A percentile compares a stretch with the other conserved stretches of the same genome.
phyloP scores from a whole-genome alignment of 2,329 filamentous ascomycete genomes.

The Lizonia empirigonia region DNA sequence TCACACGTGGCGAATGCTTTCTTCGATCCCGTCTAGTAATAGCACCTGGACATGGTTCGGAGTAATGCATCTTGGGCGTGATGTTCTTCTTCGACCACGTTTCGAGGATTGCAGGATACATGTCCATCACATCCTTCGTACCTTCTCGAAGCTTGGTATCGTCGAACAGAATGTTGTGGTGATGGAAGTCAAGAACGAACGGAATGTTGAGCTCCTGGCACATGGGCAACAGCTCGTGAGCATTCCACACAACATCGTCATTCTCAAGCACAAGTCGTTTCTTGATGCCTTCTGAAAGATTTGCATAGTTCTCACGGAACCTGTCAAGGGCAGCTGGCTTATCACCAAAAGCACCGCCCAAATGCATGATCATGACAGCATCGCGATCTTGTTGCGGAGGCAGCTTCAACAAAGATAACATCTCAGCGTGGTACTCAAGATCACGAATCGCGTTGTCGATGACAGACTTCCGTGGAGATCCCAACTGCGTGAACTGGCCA shows the following conservation, averaged over 20 bases:
- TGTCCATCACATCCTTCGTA: constrained; percentile 75
- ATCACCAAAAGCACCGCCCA: constrained; percentile 89
- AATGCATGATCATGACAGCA: constrained; percentile 92
- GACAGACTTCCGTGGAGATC: constrained; percentile 78
- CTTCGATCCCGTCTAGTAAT: constrained; percentile 78
- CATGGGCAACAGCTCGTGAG: constrained; percentile 85
- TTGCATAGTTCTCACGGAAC: constrained; percentile 76
- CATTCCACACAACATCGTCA: constrained; percentile 90
- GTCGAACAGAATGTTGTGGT: constrained; percentile 94
- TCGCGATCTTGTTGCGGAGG: constrained; percentile 80
- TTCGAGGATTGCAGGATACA: constrained; percentile 77
- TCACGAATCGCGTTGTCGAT: constrained; percentile 79
- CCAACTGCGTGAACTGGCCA: constrained; percentile 87
- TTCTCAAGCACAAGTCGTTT: constrained; percentile 87
- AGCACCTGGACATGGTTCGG: constrained; percentile 76
- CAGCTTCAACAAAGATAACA: constrained; percentile 77
- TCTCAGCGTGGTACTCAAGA: constrained; percentile 84
- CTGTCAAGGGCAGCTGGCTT: constrained; percentile 78
- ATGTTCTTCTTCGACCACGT: constrained; percentile 87
- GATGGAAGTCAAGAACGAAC: constrained; percentile 88
- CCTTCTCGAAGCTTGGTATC: constrained; percentile 75
- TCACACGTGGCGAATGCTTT: constrained; percentile 83
- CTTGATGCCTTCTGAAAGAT: constrained; percentile 72
- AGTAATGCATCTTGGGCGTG: constrained; percentile 96
- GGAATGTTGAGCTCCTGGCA: constrained; percentile 96